Base-by-base conservation (phyloP, 2,329 filamentous ascomycete species). In the Aureobasidium sp. region DNA sequence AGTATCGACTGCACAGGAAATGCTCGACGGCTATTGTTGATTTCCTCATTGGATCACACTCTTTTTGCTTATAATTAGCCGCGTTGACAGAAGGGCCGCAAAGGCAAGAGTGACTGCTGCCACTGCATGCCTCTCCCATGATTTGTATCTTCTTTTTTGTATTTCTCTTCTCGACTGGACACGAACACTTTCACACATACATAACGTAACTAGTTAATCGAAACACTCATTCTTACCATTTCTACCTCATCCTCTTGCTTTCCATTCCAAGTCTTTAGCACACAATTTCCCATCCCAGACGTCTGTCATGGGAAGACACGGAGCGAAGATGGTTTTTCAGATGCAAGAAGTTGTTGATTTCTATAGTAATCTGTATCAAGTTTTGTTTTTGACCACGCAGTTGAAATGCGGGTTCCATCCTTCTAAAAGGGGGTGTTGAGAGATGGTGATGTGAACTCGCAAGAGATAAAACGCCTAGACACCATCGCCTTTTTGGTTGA, bases 401-500 rank as follows among this genome's bases (percentile, higher is more conserved):
- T 57, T 57, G 53, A 57, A 57, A 57, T 57, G 53, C 53, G 38
- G 53, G 53, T 57, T 57, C 53, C 40, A 37, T 57, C 49, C 49
- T 53, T 42, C 38, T 42, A 31, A 9, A 42, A 33, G n/a, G 38
- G 19, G 38, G 21, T 46, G 37, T 29, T 46, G 43, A 46, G 17
- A 11, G 13, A n/a, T 43, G 40, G 19, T 23, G 15, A 25, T 25
- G 46, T 3, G 21, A 51, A 15, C 43, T 46, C 23, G 9, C 9
- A 37, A 6, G 19, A 31, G 27, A 55, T 15, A 42, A 31, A 54
- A 58, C 43, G 43, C 45, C 49, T n/a, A 58, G 33, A 57, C 38
- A 40, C 47, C 58, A 31, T 51, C 49, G 49, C 49, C 49, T 51
- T 38, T 37, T 49, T 17, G 29, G 45, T 58, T 74, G 68, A 79